phyloP scores from a whole-genome alignment of 2,329 filamentous ascomycete species.

The Camptophora hylomeconis region DNA sequence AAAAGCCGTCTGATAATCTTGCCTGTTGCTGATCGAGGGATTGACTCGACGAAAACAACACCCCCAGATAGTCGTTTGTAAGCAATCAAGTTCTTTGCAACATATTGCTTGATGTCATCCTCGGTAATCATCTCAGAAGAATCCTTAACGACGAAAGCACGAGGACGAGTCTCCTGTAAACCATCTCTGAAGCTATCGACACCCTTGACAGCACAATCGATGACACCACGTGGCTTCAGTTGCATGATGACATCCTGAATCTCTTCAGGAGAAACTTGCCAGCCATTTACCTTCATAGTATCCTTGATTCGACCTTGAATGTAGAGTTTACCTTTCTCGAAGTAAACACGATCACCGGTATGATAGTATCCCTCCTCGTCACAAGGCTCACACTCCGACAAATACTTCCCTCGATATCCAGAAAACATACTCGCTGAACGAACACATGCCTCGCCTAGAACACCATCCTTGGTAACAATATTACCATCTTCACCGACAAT shows the following conservation, averaged over 20 bases:
- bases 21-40: constrained; percentile 37
- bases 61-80: constrained; percentile 37
- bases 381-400: constrained; percentile 18
- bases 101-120: constrained; percentile 23
- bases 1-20: constrained; percentile 30
- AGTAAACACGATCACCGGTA: constrained; percentile 30
- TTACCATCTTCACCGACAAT: constrained; percentile 24
- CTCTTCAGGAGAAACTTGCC: constrained; percentile 37
- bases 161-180: constrained; percentile 23
- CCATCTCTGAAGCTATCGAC: constrained; percentile 21
- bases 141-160: constrained; percentile 32
- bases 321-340: constrained; percentile 25
- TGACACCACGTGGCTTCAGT: constrained; percentile 25
- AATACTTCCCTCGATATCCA: constrained; percentile 24
- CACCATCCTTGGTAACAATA: constrained; percentile 19
- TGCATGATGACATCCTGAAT: constrained; percentile 32
- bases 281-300: constrained; percentile 33
- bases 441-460: constrained; percentile 27
- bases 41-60: constrained; percentile 34
- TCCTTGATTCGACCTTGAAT: constrained; percentile 32
- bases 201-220: constrained; percentile 35
- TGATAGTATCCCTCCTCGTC: constrained; percentile 29
- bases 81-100: constrained; percentile 25
- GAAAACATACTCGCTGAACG: constrained; percentile 24
- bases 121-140: constrained; percentile 20